phyloP scores from a whole-genome alignment of 208 protist genomes.

The Leishmania arabica region DNA sequence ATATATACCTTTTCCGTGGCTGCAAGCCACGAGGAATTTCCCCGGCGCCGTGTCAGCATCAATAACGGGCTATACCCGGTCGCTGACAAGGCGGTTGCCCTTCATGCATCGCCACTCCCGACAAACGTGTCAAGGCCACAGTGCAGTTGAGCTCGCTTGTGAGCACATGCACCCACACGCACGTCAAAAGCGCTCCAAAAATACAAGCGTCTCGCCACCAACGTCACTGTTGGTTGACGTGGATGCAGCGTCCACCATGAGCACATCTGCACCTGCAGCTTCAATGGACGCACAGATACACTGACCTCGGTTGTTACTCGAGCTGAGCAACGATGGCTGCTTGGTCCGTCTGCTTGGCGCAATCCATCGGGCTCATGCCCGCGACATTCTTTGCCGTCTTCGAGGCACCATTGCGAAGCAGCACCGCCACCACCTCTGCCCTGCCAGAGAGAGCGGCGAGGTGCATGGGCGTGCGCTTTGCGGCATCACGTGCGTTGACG shows the following conservation, averaged over 20 bases:
- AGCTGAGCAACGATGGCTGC: conserved; percentile 27
- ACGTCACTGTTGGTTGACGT: not conserved
- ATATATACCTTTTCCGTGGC: not conserved
- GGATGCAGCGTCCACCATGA: not conserved
- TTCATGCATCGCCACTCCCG: not conserved
- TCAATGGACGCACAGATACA: not conserved
- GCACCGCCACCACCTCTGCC: conserved; percentile 31
- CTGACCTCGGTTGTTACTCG: not conserved
- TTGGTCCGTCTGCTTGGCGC: conserved; percentile 44
- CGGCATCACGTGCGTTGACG: conserved; percentile 62
- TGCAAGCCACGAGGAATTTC: not conserved
- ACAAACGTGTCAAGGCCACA: not conserved
- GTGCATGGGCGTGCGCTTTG: conserved; percentile 79
- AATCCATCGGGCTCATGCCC: conserved; percentile 59
- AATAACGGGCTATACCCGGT: not conserved
- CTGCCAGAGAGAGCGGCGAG: conserved; percentile 63
- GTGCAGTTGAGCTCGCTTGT: not conserved
- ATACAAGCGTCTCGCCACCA: not conserved
- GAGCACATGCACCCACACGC: not conserved
- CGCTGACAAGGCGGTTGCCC: not conserved
- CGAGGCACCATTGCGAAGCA: conserved; percentile 54
- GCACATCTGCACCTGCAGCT: not conserved
- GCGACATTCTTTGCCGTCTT: conserved; percentile 63
- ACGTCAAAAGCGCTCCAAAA: not conserved
- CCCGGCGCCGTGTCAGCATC: not conserved